These are phyloP conservation scores for Aspergillus hiratsukae DNA, from an alignment of 2,329 filamentous ascomycete species.

Conservation along the genomic window DNA sequence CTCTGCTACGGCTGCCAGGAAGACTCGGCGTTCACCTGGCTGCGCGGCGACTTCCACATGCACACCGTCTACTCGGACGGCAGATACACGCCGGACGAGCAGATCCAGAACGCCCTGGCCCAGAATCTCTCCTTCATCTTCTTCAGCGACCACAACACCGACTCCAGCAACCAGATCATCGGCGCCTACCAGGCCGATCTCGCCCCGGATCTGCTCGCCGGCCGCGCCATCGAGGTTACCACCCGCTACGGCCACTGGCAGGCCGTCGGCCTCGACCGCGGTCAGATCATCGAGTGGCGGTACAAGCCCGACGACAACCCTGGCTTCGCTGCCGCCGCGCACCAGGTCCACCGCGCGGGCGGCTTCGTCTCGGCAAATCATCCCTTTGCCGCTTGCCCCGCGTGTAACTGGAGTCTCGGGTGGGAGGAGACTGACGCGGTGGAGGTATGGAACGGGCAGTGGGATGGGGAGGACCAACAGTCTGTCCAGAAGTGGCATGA, in stretches of 20 bases:
- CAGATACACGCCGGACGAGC: neutral
- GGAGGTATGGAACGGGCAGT: neutral
- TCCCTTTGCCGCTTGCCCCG: neutral
- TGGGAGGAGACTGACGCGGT: neutral
- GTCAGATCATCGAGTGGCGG: slow-evolving; percentile 5
- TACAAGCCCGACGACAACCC: neutral
- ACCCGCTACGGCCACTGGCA: slow-evolving; percentile 21
- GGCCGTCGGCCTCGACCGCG: slow-evolving; percentile 17
- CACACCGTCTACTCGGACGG: neutral
- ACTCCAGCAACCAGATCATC: slow-evolving; percentile 15
- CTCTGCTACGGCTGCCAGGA: neutral
- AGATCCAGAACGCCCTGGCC: slow-evolving; percentile 11
- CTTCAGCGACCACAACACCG: slow-evolving; percentile 22
- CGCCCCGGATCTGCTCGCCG: slow-evolving; percentile 16
- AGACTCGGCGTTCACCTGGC: neutral
- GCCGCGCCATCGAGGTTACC: slow-evolving; percentile 22
- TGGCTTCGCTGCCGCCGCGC: neutral
- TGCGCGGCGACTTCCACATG: neutral
- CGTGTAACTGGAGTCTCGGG: neutral
- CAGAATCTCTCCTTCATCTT: slow-evolving; percentile 20
- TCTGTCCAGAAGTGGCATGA: neutral
- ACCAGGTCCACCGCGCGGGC: neutral
- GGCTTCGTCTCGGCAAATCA: neutral
- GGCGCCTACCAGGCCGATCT: slow-evolving; percentile 10
- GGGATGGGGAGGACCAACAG: neutral